A percentile compares a stretch with the other conserved stretches of the same genome.
These are phyloP conservation scores for Grifola frondosa DNA, from an alignment of 1,284 basidiomycete species.

Conservation along the genomic window DNA sequence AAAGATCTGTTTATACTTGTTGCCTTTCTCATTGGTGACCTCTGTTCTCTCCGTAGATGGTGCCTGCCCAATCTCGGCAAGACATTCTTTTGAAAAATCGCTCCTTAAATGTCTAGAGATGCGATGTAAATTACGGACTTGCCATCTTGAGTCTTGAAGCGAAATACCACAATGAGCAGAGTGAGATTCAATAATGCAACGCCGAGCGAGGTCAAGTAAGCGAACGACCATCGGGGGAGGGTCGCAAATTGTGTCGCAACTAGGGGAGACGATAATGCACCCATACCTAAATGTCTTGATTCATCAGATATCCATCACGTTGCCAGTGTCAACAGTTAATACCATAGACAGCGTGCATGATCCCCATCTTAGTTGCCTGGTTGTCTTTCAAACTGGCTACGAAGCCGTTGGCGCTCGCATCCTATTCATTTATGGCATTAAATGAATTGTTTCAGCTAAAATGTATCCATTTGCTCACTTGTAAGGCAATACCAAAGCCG, in stretches of 20 bases:
- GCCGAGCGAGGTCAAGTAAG: conserved; percentile 62
- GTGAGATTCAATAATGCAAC: conserved; percentile 48
- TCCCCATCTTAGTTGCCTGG: conserved; percentile 56
- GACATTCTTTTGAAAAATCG: conserved; percentile 36
- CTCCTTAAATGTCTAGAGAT: conserved; percentile 1
- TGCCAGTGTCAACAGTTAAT: not conserved
- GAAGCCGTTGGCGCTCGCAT: conserved; percentile 59
- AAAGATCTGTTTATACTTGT: conserved; percentile 41
- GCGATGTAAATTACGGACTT: not conserved
- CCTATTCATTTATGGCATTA: no score
- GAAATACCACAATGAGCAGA: conserved; percentile 49
- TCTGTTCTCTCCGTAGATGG: conserved; percentile 17
- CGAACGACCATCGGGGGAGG: conserved; percentile 55
- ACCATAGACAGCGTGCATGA: conserved; percentile 54
- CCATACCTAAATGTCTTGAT: conserved; percentile 42
- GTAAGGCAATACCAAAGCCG: conserved; percentile 50
- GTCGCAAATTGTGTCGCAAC: conserved; percentile 63
- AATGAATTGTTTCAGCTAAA: no score
- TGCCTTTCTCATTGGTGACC: conserved; percentile 24
- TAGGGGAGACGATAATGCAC: conserved; percentile 60
- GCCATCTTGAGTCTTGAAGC: conserved; percentile 57
- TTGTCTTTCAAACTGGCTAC: conserved; percentile 48
- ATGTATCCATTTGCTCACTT: conserved; percentile 12
- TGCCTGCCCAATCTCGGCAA: conserved; percentile 34
- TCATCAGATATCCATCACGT: not conserved